phyloP scores from a whole-genome alignment of 495 filamentous ascomycete genomes.

The Podospora australis region DNA sequence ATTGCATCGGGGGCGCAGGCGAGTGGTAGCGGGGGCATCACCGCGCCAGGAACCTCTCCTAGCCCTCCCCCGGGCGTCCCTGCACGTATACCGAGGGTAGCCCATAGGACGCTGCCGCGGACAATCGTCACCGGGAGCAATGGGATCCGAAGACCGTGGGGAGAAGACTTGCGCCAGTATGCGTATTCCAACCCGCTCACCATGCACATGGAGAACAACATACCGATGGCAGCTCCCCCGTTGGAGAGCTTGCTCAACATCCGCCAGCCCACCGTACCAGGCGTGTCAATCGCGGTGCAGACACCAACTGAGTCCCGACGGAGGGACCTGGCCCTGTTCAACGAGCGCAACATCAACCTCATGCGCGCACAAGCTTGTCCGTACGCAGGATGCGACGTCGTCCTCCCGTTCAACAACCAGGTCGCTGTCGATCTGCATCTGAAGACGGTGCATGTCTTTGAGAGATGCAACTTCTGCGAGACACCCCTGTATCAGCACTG shows the following conservation, averaged over 20 bases:
- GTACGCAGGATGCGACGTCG: conserved; percentile 22
- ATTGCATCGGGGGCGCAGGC: too few species aligned
- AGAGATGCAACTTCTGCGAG: conserved; percentile 25
- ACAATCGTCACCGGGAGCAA: too few species aligned
- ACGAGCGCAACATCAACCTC: conserved; percentile 28
- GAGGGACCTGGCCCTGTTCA: conserved; percentile 27
- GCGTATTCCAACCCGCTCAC: conserved; percentile 19
- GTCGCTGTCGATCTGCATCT: conserved; percentile 27
- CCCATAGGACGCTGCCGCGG: too few species aligned
- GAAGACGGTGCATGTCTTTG: conserved; percentile 17
- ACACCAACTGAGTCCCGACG: conserved; percentile 33
- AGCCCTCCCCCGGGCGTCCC: too few species aligned
- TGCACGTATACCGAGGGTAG: too few species aligned
- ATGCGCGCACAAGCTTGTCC: conserved; percentile 30
- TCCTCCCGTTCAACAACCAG: conserved; percentile 20
- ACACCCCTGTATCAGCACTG: conserved; percentile 21
- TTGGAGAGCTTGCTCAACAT: conserved; percentile 30
- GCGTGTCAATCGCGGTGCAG: conserved; percentile 29
- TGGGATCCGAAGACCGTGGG: too few species aligned
- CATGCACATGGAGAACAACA: conserved; percentile 9
- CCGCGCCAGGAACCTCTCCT: too few species aligned
- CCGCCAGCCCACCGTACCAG: conserved; percentile 21
- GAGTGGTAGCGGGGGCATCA: too few species aligned
- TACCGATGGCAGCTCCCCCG: conserved; percentile 30
- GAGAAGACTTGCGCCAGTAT: conserved; percentile 7